Evolutionary conservation across 345 rosid species (phyloP).

Genomic region (Melaleuca quinquenervia): DNA sequence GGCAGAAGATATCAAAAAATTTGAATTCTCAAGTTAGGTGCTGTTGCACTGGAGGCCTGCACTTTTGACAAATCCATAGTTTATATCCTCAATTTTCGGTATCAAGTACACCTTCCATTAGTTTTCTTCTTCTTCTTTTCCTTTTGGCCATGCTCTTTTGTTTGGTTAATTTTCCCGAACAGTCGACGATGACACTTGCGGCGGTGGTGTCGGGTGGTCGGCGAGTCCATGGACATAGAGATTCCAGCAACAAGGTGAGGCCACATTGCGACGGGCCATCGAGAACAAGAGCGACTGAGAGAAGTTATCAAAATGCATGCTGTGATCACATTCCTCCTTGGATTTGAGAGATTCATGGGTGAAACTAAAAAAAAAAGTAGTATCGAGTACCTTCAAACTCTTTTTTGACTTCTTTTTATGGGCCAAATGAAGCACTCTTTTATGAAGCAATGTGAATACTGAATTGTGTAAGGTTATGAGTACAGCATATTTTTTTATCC

Average conservation of each 20-base stretch:
- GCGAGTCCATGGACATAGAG: background rate
- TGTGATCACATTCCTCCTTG: background rate
- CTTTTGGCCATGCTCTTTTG: background rate
- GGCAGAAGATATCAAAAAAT: background rate
- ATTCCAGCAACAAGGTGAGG: background rate
- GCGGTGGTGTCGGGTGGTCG: background rate
- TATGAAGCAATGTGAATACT: background rate
- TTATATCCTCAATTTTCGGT: background rate
- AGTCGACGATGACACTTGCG: fast-evolving
- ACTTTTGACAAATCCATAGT: background rate
- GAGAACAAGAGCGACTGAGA: background rate
- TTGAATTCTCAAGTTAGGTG: background rate
- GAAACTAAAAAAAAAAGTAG: background rate
- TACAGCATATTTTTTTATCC: background rate
- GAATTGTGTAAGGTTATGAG: background rate
- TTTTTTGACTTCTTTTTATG: background rate
- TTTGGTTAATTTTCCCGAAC: background rate
- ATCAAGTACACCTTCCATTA: background rate
- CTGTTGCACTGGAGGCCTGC: background rate
- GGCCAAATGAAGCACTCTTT: background rate
- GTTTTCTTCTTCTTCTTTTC: too few relatives aligned
- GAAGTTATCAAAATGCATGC: fast-evolving
- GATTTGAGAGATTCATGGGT: background rate
- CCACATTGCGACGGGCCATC: fast-evolving
- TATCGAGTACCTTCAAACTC: background rate